Evolutionary conservation across 345 rosid species (phyloP), one percentile per base, ranked within the genome.

Genomic region (Melastoma malabathricum): DNA sequence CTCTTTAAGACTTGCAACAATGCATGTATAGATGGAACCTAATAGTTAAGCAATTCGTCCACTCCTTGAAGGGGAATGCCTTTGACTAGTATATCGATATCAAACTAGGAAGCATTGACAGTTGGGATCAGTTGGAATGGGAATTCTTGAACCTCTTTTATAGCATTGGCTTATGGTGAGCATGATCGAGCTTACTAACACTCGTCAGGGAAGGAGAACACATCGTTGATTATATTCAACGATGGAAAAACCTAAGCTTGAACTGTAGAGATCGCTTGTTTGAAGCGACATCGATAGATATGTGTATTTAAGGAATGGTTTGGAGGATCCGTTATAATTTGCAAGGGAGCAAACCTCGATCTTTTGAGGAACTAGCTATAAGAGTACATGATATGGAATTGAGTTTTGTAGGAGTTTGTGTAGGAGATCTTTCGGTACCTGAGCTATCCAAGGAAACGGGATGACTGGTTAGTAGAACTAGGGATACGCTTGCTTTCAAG

Each of bases 291-390:
- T 7, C 41, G 0, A 25, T 56, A 5, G 15, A 56, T 9, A 56
- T 46, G 44, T 56, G 59, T 25, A 56, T 56, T 2, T 44, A 45
- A 56, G 43, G 51, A 3, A 56, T 56, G 44, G 12, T 19, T 46
- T 56, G 23, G 59, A 43, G 41, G 13, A 13, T 46, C 0, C 6
- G n/a, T 7, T 46, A 46, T 22, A 56, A 45, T 18, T 13, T 58
- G 1, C 54, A 48, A 58, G 54, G 54, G 8, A 48, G 48, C 5
- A 38, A 43, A n/a, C 47, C 39, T 0, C 20, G 47, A 12, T 23
- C 22, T 7, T 20, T 48, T 5, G 47, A 58, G 7, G 48, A 58
- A 17, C 9, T 58, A 13, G 39, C 3, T 1, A 51, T 8, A 22
- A 1, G 43, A 29, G 54, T 43, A 4, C 54, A 51, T 38, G 38